A percentile compares a stretch with the other conserved stretches of the same genome.
Conservation (phyloP, 306 rosid species). For the Crotalaria pallida region DNA sequence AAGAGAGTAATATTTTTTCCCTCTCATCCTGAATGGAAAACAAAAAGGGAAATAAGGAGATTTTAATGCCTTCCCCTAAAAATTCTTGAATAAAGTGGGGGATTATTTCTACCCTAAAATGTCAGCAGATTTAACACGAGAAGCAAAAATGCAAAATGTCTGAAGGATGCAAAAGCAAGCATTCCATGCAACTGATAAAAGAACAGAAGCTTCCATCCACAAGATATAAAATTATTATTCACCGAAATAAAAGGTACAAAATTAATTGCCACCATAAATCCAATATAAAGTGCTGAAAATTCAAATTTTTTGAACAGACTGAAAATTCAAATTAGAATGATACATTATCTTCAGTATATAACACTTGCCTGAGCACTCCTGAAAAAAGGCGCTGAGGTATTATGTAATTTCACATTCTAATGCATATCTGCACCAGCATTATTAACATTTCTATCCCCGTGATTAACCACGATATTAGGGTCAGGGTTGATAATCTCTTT, state of each 20-base stretch:
- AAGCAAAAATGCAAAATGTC: not conserved
- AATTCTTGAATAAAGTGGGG: too few species aligned
- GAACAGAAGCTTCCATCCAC: constrained; percentile 15
- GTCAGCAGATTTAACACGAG: too few species aligned
- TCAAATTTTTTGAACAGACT: too few species aligned
- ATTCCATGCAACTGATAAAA: constrained; percentile 1
- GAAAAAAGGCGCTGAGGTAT: constrained; percentile 4
- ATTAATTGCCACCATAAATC: constrained; percentile 18
- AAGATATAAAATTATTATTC: too few species aligned
- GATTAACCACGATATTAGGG: constrained; percentile 10
- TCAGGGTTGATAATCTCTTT: constrained; percentile 11
- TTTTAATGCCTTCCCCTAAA: too few species aligned
- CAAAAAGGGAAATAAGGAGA: too few species aligned
- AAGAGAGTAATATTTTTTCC: too few species aligned
- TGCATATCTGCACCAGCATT: constrained; percentile 23
- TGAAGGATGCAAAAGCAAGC: not conserved
- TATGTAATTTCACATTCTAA: constrained; percentile 15
- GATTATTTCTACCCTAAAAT: too few species aligned
- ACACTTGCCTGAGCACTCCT: constrained; percentile 10
- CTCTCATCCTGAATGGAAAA: too few species aligned
- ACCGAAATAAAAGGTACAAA: not conserved
- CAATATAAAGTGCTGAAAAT: constrained; percentile 12
- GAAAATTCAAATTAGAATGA: not conserved
- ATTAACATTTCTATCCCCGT: constrained; percentile 19
- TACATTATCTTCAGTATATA: constrained; percentile 2